Base-by-base conservation (phyloP, 805 yeast species). In the Metschnikowia orientalis region DNA sequence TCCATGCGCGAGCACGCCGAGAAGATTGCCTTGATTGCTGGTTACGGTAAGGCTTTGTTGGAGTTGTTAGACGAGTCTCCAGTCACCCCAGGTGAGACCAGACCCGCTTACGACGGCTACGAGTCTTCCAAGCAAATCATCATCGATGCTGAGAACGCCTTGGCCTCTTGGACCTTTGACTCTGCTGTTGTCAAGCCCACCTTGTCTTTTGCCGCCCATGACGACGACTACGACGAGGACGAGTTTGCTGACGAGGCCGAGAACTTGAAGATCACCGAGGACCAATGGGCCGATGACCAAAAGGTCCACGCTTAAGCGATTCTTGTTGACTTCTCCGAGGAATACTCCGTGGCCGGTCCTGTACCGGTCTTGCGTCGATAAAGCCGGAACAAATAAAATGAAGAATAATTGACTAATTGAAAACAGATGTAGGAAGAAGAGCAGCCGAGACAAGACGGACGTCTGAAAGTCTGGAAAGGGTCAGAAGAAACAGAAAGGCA, bases 41-140 rank as follows among this genome's bases (percentile, higher is more conserved):
- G 92, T 41, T 83, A 85, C 69, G 95, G 95, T 65, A 83, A 83
- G 67, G 92, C 90, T 19, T 63, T 85, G 38, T 70, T 85, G 55
- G 90, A 83, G 65, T 72, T 85, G 56, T 71, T 85, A 56, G 94
- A 84, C 54, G 92, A 83, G 54, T 67, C 86, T 42, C 84, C 92
- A 42, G 90, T 84, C 32, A 82, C 90, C 39, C 95, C 95, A 39
- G 95, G 95, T 71, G 95, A 84, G 68, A 82, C 90, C 30, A 81
- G 92, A 77, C 82, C 89, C 24, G 82, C 89, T 38, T 83, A 83
- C 59, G 94, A 83, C 52, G 94, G 94, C 48, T 83, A 82, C 59
- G 92, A 83, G 61, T 88, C 90, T 28, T 81, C 90, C 25, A 83
- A 82, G 67, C 94, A 83, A 66, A 83, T 83, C 60, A 82, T 83